Evolutionary conservation across 2,329 filamentous ascomycete species (phyloP).

Genomic region (Pseudonectria foliicola): DNA sequence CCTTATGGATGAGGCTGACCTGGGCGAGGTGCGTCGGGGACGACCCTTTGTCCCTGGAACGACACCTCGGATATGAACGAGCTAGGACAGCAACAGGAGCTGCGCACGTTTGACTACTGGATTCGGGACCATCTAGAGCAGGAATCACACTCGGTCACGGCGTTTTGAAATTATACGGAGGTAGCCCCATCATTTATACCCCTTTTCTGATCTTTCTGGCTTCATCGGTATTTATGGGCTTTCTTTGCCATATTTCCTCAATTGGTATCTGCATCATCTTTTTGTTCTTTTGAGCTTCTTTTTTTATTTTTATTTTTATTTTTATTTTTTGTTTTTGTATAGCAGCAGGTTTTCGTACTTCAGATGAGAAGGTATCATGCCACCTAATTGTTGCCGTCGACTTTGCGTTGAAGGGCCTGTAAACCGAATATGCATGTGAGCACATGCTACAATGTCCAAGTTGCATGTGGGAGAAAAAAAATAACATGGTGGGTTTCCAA

Average conservation of each 20-base stretch:
- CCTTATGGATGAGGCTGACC: conserved; percentile 42
- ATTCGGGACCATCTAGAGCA: conserved; percentile 1
- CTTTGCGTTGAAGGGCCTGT: no score
- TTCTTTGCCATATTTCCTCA: no score
- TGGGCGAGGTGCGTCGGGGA: conserved; percentile 35
- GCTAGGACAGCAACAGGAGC: background rate
- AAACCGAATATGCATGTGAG: no score
- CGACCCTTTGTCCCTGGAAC: conserved; percentile 35
- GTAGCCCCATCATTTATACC: conserved; percentile 19
- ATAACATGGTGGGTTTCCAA: no score
- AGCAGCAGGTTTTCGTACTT: background rate
- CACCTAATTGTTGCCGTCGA: no score
- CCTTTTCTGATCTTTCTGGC: conserved; percentile 4
- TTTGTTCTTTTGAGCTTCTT: conserved; percentile 1
- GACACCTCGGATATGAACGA: conserved; percentile 26
- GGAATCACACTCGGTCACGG: conserved; percentile 3
- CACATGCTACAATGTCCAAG: no score
- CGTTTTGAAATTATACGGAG: conserved; percentile 1
- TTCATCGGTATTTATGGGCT: background rate
- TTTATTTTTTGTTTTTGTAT: conserved; percentile 2
- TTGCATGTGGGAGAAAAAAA: no score
- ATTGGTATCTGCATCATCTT: background rate
- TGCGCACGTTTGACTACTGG: conserved; percentile 2
- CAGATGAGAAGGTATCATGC: no score
- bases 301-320: conserved; percentile 4